Base-by-base conservation (phyloP, 1,139 yeast genomes). In the Spathaspora sp. region DNA sequence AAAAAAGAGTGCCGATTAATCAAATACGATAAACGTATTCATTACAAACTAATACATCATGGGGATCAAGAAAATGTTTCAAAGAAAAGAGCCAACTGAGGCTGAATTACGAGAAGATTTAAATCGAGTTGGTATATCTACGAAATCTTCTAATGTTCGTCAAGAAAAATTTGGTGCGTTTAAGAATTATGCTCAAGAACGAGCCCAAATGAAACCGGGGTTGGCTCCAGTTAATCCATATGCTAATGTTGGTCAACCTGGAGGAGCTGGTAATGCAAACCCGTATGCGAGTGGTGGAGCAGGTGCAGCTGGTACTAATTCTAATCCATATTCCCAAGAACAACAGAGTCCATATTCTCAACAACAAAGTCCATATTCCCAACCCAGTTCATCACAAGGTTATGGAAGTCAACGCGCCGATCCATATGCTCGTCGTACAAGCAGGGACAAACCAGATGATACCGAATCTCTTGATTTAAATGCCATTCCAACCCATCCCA, bases 141-240 rank as follows among this genome's bases (percentile, higher is more conserved):
- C 82, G 42, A 81, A 67, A 56, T 58, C 65, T 7, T 47, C 48
- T 18, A 57, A 55, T 23, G 56, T 54, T 7, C 72, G 78, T 54
- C 74, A 71, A 53, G 81, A 75, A 55, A 81, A 81, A 56, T 86
- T 86, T 61, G 80, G 84, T 8, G 90, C 89, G 2, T 86, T 84
- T 59, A 75, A 75, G 39, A 72, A 73, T 47, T 82, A 78, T 63
- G 86, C 89, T 11, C 77, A 75, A 52, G 81, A 81, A 42, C 57
- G 72, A 42, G 67, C 70, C 57, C 49, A 58, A 47, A 52, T 63
- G 52, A 59, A 72, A 60, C 67, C 79, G 51, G 81, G 70, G 57
- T 72, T 58, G 64, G 80, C 64, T 43, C 82, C 72, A 54, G 82
- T 49, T 7, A 29, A 74, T 47, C 79, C 78, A 0, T 74, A 75